Evolutionary conservation across 208 protist genomes (phyloP).

Genomic region (Acanthamoeba healyi): DNA sequence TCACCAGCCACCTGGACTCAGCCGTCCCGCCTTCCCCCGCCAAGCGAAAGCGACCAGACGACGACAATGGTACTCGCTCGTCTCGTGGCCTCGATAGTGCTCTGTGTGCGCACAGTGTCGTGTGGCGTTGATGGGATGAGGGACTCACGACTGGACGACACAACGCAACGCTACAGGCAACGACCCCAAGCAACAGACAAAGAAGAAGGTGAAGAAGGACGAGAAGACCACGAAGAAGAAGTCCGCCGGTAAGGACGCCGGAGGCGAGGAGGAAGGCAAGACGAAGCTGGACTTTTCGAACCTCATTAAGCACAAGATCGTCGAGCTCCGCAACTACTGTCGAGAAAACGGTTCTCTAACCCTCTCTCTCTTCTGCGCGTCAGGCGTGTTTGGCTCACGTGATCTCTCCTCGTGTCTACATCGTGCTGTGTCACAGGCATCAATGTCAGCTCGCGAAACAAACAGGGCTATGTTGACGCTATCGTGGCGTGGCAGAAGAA

Average conservation of each 20-base stretch:
- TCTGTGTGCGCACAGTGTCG: not conserved
- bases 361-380: not conserved
- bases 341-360: slow-evolving; percentile 9
- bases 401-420: no score
- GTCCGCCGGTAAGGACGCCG: not conserved
- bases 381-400: no score
- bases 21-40: not conserved
- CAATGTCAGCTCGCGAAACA: not conserved
- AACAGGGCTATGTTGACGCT: slow-evolving; percentile 2
- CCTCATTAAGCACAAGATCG: slow-evolving; percentile 25
- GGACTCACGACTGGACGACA: not conserved
- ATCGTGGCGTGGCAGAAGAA: not conserved
- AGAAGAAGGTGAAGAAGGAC: not conserved
- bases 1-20: not conserved
- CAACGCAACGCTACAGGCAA: not conserved
- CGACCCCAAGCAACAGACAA: not conserved
- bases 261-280: not conserved
- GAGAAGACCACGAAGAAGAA: not conserved
- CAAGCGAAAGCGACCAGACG: not conserved
- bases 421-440: not conserved
- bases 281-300: slow-evolving; percentile 10
- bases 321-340: slow-evolving; percentile 29
- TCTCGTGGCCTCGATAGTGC: not conserved
- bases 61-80: not conserved
- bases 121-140: not conserved